Evolutionary conservation across 2,329 filamentous ascomycete genomes (phyloP), one percentile per base, ranked within the genome.

Genomic region (Phyllosticta capitalensis): DNA sequence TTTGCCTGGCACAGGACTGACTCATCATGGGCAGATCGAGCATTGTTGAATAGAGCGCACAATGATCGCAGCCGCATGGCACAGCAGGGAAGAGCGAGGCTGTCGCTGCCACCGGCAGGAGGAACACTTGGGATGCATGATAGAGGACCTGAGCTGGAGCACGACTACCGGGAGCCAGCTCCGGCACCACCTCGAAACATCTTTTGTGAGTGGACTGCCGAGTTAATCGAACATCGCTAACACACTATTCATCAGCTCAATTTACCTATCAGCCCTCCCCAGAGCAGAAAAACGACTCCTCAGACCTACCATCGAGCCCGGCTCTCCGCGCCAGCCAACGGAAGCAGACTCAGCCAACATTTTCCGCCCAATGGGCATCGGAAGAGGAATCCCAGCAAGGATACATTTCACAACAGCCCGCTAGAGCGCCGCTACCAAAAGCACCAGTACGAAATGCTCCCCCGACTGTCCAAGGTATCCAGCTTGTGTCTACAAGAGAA

Each of bases 381-480:
- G n/a, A 19, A 2, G 38, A n/a, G 5, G 38, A 45, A 19, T n/a
- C 14, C 38, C 17, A 2, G 17, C 38, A n/a, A n/a, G 38, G 17
- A 6, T n/a, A n/a, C 14, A n/a, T n/a, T 45, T 3, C 17, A 5
- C 17, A n/a, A 7, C 38, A 45, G n/a, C 6, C 17, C 7, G 2
- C 14, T 6, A 45, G 6, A 45, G 5, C 20, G 19, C 19, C 50
- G 22, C n/a, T 7, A 22, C 50, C 50, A 52, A 21, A 9, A 19
- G 10, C 50, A 22, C 4, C 20, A 2, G 14, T 9, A 5, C n/a
- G 5, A 52, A 52, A 1, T 19, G 5, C 50, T 52, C 19, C 38
- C n/a, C 77, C 80, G 1, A 67, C 77, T 0, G 74, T 82, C 52
- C 81, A 83, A 69, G 85, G 84, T 0, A 85, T 88, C 61, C 74